These are phyloP conservation scores for Polychytrium aggregatum DNA, from an alignment of 192 early-diverging fungal species.

Conservation along the genomic window DNA sequence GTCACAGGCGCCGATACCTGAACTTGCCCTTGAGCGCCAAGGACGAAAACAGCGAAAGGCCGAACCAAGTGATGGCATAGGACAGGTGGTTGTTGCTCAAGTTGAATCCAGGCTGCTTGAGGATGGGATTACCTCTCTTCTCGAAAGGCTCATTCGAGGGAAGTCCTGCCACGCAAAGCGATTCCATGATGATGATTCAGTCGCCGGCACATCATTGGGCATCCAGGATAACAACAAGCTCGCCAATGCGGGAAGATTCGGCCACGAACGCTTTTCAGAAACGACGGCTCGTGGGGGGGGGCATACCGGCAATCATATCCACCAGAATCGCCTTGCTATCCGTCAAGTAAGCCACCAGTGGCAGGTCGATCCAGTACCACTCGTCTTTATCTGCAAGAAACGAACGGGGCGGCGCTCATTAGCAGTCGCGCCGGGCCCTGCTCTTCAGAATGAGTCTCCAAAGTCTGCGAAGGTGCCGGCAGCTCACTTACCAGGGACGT, in stretches of 20 bases:
- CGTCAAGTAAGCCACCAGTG: constrained; percentile 52
- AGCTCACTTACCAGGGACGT: no score
- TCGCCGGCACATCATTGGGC: not conserved
- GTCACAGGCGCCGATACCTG: no score
- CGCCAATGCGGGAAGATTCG: not conserved
- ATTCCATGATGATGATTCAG: not conserved
- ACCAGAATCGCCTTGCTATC: constrained; percentile 53
- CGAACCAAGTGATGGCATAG: constrained; percentile 75
- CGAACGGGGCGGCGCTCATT: no score
- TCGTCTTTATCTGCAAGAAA: constrained; percentile 50
- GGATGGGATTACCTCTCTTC: constrained; percentile 49
- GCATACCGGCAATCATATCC: constrained; percentile 49
- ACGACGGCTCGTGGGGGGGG: no score
- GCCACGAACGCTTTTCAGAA: not conserved
- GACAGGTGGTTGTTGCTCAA: constrained; percentile 70
- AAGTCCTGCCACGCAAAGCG: no score
- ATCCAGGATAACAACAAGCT: not conserved
- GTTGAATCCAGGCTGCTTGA: constrained; percentile 54
- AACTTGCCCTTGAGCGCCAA: no score
- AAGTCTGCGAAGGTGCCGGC: no score
- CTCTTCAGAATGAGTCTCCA: constrained; percentile 30
- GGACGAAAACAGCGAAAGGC: no score
- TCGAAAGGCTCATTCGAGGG: constrained; percentile 35
- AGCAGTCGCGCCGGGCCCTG: constrained; percentile 45
- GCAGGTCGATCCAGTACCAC: constrained; percentile 64